Evolutionary conservation across 2,329 filamentous ascomycete species (phyloP).

Genomic region (Trichoderma atroviride): DNA sequence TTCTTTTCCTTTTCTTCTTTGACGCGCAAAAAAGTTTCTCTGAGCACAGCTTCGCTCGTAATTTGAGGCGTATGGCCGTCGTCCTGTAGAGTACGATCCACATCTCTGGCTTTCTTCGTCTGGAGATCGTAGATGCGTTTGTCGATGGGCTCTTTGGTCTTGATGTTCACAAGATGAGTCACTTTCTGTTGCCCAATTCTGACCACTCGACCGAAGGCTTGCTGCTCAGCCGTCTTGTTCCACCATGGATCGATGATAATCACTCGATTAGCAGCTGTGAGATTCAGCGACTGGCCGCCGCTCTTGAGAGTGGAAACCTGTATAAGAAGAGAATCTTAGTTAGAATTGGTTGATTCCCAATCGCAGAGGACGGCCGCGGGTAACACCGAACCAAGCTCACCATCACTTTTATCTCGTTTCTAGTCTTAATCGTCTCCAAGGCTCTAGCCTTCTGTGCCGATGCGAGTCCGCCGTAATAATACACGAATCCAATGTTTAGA

Average conservation of each 20-base stretch:
- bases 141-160: neutral
- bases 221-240: constrained; percentile 64
- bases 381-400: neutral
- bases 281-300: constrained; percentile 46
- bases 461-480: neutral
- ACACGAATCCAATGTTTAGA: neutral
- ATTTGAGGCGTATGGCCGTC: neutral
- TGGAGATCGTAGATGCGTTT: neutral
- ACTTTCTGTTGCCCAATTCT: constrained; percentile 54
- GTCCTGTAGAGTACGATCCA: constrained; percentile 13
- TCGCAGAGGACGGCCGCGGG: too few relatives aligned
- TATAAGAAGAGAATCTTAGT: neutral
- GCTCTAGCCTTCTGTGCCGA: neutral
- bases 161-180: constrained; percentile 3
- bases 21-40: neutral
- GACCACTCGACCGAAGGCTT: constrained; percentile 62
- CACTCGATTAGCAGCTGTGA: constrained; percentile 52
- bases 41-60: constrained; percentile 15
- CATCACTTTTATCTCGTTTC: neutral
- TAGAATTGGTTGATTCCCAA: neutral
- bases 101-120: neutral
- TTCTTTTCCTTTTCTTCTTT: neutral
- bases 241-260: constrained; percentile 62
- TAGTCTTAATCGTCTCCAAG: neutral
- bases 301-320: constrained; percentile 35